A percentile compares a stretch with the other conserved stretches of the same genome.
Conservation (phyloP, 2,329 filamentous ascomycete genomes). For the Sporothrix variecibatus region DNA sequence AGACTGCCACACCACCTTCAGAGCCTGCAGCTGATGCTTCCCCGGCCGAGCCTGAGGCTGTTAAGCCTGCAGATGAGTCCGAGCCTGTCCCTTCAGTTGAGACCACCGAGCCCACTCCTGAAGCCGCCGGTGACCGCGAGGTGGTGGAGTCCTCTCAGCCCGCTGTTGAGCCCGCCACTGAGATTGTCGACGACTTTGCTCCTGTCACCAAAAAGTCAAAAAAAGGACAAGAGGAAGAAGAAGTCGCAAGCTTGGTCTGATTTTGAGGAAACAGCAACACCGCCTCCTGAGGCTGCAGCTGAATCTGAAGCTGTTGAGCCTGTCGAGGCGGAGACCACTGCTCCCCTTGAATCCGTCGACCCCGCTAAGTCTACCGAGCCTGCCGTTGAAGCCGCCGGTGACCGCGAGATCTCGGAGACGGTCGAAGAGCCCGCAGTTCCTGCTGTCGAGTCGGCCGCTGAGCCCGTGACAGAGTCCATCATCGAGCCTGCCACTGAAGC, state of each 20-base stretch:
- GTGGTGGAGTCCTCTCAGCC: neutral
- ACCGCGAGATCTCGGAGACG: neutral
- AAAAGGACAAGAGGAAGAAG: slow-evolving; percentile 26
- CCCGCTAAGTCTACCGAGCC: neutral
- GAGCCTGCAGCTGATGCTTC: neutral
- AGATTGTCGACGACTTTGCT: neutral
- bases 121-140: neutral
- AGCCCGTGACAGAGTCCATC: neutral
- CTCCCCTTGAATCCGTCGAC: neutral
- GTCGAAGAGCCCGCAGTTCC: neutral
- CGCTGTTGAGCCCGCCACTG: neutral
- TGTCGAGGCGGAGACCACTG: neutral
- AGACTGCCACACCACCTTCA: neutral
- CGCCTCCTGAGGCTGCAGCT: neutral
- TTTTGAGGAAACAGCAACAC: neutral
- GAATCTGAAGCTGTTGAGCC: neutral
- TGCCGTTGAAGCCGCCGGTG: neutral
- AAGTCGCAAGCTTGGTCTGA: slow-evolving; percentile 16
- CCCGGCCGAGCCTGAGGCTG: neutral
- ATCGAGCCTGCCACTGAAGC: neutral
- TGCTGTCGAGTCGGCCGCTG: neutral
- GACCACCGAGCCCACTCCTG: neutral
- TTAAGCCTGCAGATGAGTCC: neutral
- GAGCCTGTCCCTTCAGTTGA: neutral
- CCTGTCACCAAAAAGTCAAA: slow-evolving; percentile 21